phyloP scores from a whole-genome alignment of 106 monocot genomes.

The Triglochin maritima region DNA sequence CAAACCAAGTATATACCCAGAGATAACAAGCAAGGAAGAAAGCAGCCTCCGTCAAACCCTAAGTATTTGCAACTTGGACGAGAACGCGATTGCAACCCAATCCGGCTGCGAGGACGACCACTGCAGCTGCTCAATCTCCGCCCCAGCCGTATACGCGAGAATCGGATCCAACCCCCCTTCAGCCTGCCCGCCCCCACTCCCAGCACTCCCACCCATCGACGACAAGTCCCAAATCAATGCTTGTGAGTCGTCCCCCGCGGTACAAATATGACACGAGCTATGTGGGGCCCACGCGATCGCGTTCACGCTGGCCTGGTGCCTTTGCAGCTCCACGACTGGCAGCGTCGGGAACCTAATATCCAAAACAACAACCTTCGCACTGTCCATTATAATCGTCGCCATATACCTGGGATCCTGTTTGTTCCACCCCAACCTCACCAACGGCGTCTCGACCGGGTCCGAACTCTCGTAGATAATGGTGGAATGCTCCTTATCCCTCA shows the following conservation, averaged over 20 bases:
- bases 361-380: slow-evolving; percentile 91
- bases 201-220: slow-evolving; percentile 48
- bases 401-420: slow-evolving; percentile 97
- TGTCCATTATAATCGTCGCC: slow-evolving; percentile 99
- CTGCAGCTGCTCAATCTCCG: slow-evolving; percentile 98
- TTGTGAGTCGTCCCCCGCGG: slow-evolving; percentile 90
- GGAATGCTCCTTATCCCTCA: slow-evolving; percentile 97
- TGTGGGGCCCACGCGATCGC: slow-evolving; percentile 98
- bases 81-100: slow-evolving; percentile 94
- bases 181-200: background rate
- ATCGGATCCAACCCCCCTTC: slow-evolving; percentile 32
- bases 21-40: background rate
- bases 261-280: slow-evolving; percentile 97
- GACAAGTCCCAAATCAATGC: slow-evolving; percentile 96
- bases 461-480: slow-evolving; percentile 97
- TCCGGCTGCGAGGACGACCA: slow-evolving; percentile 95
- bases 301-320: slow-evolving; percentile 83
- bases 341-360: slow-evolving; percentile 92
- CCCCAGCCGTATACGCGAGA: slow-evolving; percentile 67
- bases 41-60: slow-evolving; percentile 40
- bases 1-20: background rate
- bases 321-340: slow-evolving; percentile 92
- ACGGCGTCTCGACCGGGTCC: slow-evolving; percentile 69
- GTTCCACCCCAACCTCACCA: slow-evolving; percentile 92
- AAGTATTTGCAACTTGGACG: slow-evolving; percentile 80